These are phyloP conservation scores for Dysphania ambrosioides DNA, from an alignment of 148 eudicot species.

Conservation along the genomic window DNA sequence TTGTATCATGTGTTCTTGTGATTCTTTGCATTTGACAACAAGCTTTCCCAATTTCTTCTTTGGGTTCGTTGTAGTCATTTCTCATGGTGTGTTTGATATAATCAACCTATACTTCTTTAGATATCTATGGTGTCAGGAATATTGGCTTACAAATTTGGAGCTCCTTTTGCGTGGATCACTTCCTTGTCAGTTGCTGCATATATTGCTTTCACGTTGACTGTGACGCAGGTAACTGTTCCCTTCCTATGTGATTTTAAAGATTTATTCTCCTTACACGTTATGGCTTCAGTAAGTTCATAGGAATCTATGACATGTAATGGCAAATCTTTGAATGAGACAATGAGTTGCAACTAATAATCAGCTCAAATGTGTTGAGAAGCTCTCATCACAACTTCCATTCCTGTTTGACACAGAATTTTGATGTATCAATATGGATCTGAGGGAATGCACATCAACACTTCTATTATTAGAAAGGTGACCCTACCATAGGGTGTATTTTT, in stretches of 20 bases:
- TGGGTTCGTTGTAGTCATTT: not conserved
- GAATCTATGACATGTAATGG: not conserved
- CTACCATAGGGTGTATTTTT: not conserved
- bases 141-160: constrained; percentile 91
- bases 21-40: constrained; percentile 1
- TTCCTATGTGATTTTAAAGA: not conserved
- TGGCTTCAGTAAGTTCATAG: not conserved
- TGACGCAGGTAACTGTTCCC: constrained; percentile 65
- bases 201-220: constrained; percentile 65
- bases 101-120: constrained; percentile 64
- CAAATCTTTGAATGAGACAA: not conserved
- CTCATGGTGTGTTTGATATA: constrained; percentile 22
- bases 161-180: constrained; percentile 93
- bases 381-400: not conserved
- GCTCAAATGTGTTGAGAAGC: not conserved
- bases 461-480: not conserved
- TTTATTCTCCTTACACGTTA: not conserved
- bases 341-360: not conserved
- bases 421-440: not conserved
- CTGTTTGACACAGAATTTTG: not conserved
- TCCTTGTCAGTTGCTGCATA: constrained; percentile 88
- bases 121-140: constrained; percentile 95
- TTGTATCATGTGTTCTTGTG: constrained; percentile 10
- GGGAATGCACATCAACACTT: not conserved
- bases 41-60: not conserved